phyloP scores from a whole-genome alignment of 306 rosid species.

The Ceratonia siliqua region DNA sequence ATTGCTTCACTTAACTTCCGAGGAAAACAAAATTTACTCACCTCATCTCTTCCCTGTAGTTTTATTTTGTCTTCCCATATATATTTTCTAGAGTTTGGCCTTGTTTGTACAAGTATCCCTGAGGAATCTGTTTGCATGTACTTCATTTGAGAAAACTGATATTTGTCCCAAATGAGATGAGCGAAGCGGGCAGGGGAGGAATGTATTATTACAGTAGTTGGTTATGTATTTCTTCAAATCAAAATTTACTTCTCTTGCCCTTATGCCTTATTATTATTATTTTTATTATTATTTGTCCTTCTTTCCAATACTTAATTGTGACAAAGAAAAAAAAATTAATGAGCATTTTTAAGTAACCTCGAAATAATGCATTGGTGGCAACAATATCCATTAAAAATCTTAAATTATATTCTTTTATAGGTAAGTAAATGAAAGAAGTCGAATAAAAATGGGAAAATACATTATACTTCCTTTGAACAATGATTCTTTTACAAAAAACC shows the following conservation, averaged over 20 bases:
- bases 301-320: background rate
- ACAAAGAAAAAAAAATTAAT: too few relatives aligned
- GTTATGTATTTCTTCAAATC: slow-evolving; percentile 30
- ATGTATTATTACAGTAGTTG: slow-evolving; percentile 32
- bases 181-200: background rate
- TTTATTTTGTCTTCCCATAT: background rate
- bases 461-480: too few relatives aligned
- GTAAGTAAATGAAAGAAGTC: too few relatives aligned
- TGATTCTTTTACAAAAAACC: too few relatives aligned
- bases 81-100: background rate
- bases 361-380: too few relatives aligned
- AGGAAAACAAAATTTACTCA: slow-evolving; percentile 23
- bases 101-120: background rate
- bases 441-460: too few relatives aligned
- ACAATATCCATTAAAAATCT: too few relatives aligned
- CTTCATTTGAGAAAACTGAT: slow-evolving; percentile 24
- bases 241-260: slow-evolving; percentile 8
- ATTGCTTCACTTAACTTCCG: slow-evolving; percentile 18
- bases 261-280: background rate
- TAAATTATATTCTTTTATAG: too few relatives aligned
- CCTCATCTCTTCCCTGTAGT: background rate
- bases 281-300: background rate
- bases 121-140: slow-evolving; percentile 12
- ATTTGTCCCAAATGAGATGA: slow-evolving; percentile 26
- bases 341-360: background rate